A percentile compares a stretch with the other conserved stretches of the same genome.
These are phyloP conservation scores for Nannizziopsis arthrosporioides DNA, from an alignment of 2,329 filamentous ascomycete genomes.

Conservation along the genomic window DNA sequence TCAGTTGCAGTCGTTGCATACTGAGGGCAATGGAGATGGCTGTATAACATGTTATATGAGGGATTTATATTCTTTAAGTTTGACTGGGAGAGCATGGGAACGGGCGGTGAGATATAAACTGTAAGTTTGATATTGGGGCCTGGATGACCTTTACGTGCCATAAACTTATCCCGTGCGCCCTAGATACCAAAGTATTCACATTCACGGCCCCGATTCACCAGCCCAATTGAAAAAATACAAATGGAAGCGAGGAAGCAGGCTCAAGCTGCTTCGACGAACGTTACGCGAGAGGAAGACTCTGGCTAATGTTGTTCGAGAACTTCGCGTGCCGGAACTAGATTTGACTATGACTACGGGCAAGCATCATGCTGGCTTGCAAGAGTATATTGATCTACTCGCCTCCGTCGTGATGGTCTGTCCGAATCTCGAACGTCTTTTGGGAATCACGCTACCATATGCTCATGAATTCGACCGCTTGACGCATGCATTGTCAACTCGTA, in stretches of 20 bases:
- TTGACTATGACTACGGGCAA: slow-evolving; percentile 28
- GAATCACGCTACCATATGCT: slow-evolving; percentile 42
- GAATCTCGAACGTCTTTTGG: slow-evolving; percentile 44
- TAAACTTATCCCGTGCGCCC: not conserved
- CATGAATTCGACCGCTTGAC: slow-evolving; percentile 45
- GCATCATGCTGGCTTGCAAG: slow-evolving; percentile 33
- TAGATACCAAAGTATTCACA: slow-evolving; percentile 41
- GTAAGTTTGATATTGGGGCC: slow-evolving; percentile 28
- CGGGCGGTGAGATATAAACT: slow-evolving; percentile 40
- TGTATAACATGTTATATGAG: slow-evolving; percentile 45
- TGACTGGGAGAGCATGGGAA: slow-evolving; percentile 48
- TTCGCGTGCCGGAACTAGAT: slow-evolving; percentile 43
- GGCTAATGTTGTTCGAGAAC: slow-evolving; percentile 42
- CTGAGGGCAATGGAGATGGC: slow-evolving; percentile 22
- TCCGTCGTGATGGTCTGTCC: slow-evolving; percentile 50
- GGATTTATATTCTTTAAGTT: slow-evolving; percentile 42
- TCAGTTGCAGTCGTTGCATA: slow-evolving; percentile 40
- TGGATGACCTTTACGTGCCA: not conserved
- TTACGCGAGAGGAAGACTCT: slow-evolving; percentile 41
- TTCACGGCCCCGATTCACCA: slow-evolving; percentile 39
- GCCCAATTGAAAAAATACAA: slow-evolving; percentile 38
- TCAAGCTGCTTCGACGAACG: slow-evolving; percentile 45
- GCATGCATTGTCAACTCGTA: slow-evolving; percentile 45
- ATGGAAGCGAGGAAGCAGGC: slow-evolving; percentile 38
- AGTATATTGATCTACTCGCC: slow-evolving; percentile 42